phyloP scores from a whole-genome alignment of 1,139 yeast genomes.

The Nakaseomyces sp. region DNA sequence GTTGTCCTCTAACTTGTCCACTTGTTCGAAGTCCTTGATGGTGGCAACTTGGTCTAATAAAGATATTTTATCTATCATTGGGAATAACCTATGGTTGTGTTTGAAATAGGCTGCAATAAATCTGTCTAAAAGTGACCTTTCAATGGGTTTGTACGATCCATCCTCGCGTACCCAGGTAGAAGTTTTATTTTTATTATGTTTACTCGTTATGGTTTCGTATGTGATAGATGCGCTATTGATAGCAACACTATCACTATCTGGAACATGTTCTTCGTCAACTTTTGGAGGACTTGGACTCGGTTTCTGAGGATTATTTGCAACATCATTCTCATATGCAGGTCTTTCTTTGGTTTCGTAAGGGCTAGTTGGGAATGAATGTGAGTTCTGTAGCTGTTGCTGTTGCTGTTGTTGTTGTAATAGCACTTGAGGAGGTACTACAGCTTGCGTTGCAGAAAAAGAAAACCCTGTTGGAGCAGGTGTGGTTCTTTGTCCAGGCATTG shows the following conservation, averaged over 20 bases:
- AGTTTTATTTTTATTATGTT: constrained; percentile 26
- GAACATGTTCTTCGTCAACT: not conserved
- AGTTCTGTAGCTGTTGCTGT: not conserved
- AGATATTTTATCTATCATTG: constrained; percentile 36
- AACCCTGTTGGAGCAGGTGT: not conserved
- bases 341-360: not conserved
- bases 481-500: not conserved
- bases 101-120: constrained; percentile 38
- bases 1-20: constrained; percentile 11
- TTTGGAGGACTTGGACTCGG: not conserved
- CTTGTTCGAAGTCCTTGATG: constrained; percentile 27
- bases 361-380: not conserved
- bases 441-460: not conserved
- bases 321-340: not conserved
- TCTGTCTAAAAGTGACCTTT: constrained; percentile 25
- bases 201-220: constrained; percentile 23
- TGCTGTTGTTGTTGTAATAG: not conserved
- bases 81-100: constrained; percentile 39
- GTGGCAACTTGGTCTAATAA: constrained; percentile 32
- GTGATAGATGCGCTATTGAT: constrained; percentile 26
- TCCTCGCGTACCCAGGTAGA: constrained; percentile 20
- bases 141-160: constrained; percentile 19
- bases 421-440: not conserved
- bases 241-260: constrained; percentile 12
- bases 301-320: not conserved